Base-by-base conservation (phyloP, 371 early-diverging fungal species). In the Sporodiniella umbellata region DNA sequence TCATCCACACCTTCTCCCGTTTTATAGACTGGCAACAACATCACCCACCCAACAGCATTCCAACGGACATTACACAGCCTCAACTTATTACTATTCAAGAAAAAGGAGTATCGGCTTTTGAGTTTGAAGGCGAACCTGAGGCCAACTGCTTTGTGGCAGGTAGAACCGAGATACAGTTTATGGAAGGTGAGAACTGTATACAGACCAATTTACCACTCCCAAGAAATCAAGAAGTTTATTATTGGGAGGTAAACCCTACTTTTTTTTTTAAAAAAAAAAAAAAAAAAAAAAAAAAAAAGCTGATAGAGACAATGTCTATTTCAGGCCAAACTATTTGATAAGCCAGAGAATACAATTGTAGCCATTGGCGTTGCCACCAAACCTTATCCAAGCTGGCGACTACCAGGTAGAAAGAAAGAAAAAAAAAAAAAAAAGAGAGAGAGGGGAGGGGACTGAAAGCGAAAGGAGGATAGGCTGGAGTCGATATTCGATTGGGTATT, bases 41-140 rank as follows among this genome's bases (percentile, higher is more conserved):
- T 11, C 66, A 83, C 53, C 85, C 87, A 7, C 84, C 84, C 3
- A 72, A 78, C 46, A 75, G 79, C 39, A 60, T 84, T 24, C 74
- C 80, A 21, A 85, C 85, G 1, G 80, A 82, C 39, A 81, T 87
- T 33, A 84, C 84, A 4, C 64, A 75, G 37, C 76, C 83, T 5
- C 85, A 85, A 48, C 61, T 74, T 33, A 55, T 79, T 14, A 77
- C 80, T n/a, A 89, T 91, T 44, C 85, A 85, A 60, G 92, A 91
- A 60, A 88, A 88, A 65, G 92, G 92, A 44, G 90, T 91, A 2
- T 82, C 82, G 24, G 92, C 92, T 11, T 91, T 89, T 84, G 85
- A 89, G 61, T 88, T 91, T 71, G 86, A 81, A 42, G 78, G 84
- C 39, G 82, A 87, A 12, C 76, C 81, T 37, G 81, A 81, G 21